Conservation (phyloP, 2,329 filamentous ascomycete species). For the Pseudogymnoascus sp. region DNA sequence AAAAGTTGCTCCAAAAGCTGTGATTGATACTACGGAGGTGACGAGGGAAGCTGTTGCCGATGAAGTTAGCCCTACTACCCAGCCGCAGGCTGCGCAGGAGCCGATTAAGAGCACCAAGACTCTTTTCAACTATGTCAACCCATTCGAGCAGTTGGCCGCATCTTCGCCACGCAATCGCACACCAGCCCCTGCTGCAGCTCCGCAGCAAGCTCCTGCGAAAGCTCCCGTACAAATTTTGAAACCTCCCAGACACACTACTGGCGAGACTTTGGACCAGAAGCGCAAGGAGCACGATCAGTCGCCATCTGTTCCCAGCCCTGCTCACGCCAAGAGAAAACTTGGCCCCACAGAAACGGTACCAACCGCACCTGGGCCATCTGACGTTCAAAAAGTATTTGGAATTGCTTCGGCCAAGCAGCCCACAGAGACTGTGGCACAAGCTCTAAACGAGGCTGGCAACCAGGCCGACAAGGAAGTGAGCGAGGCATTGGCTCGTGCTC, state of each 20-base stretch:
- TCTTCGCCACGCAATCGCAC: constrained; percentile 54
- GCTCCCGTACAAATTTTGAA: constrained; percentile 27
- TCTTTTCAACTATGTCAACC: constrained; percentile 63
- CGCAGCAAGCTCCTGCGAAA: constrained; percentile 32
- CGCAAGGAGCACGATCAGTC: constrained; percentile 25
- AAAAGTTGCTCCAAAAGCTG: constrained; percentile 30
- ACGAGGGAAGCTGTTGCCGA: constrained; percentile 37
- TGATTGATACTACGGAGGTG: constrained; percentile 34
- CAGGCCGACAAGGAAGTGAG: constrained; percentile 53
- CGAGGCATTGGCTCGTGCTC: constrained; percentile 50
- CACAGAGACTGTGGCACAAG: constrained; percentile 63
- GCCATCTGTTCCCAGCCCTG: constrained; percentile 19
- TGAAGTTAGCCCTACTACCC: constrained; percentile 22
- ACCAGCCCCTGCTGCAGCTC: constrained; percentile 34
- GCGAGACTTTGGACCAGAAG: constrained; percentile 21
- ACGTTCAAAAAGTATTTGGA: constrained; percentile 29
- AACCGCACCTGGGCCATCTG: constrained; percentile 29
- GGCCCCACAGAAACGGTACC: constrained; percentile 19
- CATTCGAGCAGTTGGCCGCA: constrained; percentile 61
- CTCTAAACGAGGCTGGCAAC: constrained; percentile 57
- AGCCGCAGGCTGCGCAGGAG: constrained; percentile 12
- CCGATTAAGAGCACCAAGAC: constrained; percentile 19
- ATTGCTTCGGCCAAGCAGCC: constrained; percentile 28
- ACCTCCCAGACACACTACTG: constrained; percentile 22
- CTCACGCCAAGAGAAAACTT: constrained; percentile 24